These are phyloP conservation scores for Pinus tabuliformis DNA, from an alignment of 75 land plant genomes.

Conservation along the genomic window DNA sequence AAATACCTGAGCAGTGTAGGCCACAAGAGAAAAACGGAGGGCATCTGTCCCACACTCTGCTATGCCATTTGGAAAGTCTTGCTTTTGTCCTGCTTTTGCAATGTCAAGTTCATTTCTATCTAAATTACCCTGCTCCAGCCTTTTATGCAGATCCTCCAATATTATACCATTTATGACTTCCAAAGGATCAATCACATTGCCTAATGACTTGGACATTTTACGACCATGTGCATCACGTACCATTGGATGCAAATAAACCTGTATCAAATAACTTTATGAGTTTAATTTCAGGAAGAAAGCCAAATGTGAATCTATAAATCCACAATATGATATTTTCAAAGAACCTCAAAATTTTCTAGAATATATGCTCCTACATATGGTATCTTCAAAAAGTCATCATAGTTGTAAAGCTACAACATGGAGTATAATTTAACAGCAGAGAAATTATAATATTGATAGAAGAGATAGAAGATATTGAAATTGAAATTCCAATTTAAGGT, in stretches of 20 bases:
- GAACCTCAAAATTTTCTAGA: no score
- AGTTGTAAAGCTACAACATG: no score
- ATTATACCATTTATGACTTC: constrained; percentile 93
- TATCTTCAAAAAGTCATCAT: no score
- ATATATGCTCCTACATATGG: no score
- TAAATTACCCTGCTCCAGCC: constrained; percentile 85
- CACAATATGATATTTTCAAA: not conserved
- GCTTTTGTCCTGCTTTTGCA: constrained; percentile 78
- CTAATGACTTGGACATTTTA: constrained; percentile 98
- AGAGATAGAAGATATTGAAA: no score
- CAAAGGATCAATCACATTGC: constrained; percentile 97
- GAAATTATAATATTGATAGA: no score
- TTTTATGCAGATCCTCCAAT: constrained; percentile 72
- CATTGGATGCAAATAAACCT: constrained; percentile 97
- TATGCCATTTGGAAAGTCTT: constrained; percentile 93
- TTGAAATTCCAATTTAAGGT: no score
- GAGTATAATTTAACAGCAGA: no score
- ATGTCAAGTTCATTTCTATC: constrained; percentile 61
- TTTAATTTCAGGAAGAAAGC: not conserved
- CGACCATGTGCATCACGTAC: constrained; percentile 99
- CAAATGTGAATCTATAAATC: not conserved
- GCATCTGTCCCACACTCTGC: constrained; percentile 98
- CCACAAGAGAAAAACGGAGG: constrained; percentile 88
- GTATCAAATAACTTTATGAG: not conserved
- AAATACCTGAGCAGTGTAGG: constrained; percentile 92